Base-by-base conservation (phyloP, 257 asterid species). In the Lycium ferocissimum region DNA sequence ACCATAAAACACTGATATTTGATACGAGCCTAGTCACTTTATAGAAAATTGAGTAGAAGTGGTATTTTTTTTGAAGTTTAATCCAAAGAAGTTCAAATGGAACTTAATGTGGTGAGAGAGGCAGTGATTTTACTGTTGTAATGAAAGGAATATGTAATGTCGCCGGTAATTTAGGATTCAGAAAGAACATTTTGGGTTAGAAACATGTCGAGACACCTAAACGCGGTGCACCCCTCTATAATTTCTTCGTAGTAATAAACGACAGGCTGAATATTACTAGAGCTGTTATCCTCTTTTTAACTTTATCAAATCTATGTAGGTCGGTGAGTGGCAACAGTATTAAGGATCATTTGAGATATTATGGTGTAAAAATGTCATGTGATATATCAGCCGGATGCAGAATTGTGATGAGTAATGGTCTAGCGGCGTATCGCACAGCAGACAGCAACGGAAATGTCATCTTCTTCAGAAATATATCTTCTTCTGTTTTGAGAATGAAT, bases 241-340 rank as follows among this genome's bases (percentile, higher is more conserved):
- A 20, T 73, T 26, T 76, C 49, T 51, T 53, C 0, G 4, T 13
- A 7, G 62, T 75, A 49, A 75, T 75, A 22, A 26, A 75, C 3
- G 10, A n/a, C 43, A 20, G 22, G 13, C 65, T 51, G 63, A 76
- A 54, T 78, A 2, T 53, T 78, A 14, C 49, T 53, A 76, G 82
- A 26, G 22, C 65, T 51, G 22, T 53, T 7, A 65, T 49, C 43
- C 26, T 49, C 61, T 75, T 75, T 49, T 20, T 78, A 8, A 78
- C 82, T 53, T 33, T 33, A 53, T 78, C 56, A 51, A 57, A 53
- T 38, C 76, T 85, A 83, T 86, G 86, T 94, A 97, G 99, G 91
- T 95, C 99, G 0, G 99, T 97, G 79, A 66, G 89, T 17, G 99
- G 99, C 85, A 92, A 92, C 91, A 97, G 99, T 80, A 94, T 97